These are phyloP conservation scores for Xylaria intraflava DNA, from an alignment of 495 filamentous ascomycete genomes.

Conservation along the genomic window DNA sequence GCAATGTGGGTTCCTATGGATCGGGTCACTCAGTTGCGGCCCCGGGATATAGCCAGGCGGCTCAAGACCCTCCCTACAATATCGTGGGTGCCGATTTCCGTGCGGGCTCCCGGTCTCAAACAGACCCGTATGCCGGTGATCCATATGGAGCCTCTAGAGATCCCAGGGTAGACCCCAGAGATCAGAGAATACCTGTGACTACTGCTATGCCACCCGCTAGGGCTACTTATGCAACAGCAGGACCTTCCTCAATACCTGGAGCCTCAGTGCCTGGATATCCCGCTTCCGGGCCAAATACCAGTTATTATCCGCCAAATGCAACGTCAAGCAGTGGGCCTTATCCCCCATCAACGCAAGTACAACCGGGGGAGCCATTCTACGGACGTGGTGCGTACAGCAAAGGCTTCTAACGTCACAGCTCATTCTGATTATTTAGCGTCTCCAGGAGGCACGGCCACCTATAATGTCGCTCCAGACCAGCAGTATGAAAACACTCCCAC, in stretches of 20 bases:
- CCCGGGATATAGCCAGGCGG: slow-evolving; percentile 23
- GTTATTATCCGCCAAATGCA: slow-evolving; percentile 29
- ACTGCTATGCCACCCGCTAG: slow-evolving; percentile 22
- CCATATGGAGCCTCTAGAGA: slow-evolving; percentile 22
- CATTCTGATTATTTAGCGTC: slow-evolving; percentile 48
- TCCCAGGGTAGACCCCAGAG: slow-evolving; percentile 16
- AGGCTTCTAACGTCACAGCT: slow-evolving; percentile 22
- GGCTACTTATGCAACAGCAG: slow-evolving; percentile 28
- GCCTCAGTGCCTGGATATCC: slow-evolving; percentile 9
- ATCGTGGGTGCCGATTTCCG: slow-evolving; percentile 23
- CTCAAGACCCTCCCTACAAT: slow-evolving; percentile 24
- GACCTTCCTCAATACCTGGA: slow-evolving; percentile 15
- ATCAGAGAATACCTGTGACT: slow-evolving; percentile 25
- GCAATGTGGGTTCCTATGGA: slow-evolving; percentile 9
- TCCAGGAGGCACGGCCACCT: slow-evolving; percentile 42
- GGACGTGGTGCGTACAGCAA: slow-evolving; percentile 47
- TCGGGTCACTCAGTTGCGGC: slow-evolving; percentile 2
- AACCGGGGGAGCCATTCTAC: slow-evolving; percentile 41
- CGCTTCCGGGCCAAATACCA: slow-evolving; percentile 19
- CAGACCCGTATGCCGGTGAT: slow-evolving; percentile 21
- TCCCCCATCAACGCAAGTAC: slow-evolving; percentile 30
- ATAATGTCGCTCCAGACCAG: slow-evolving; percentile 29
- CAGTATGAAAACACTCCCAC: slow-evolving; percentile 30
- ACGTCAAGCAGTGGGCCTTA: slow-evolving; percentile 24
- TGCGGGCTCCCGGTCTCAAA: slow-evolving; percentile 17